Conservation (phyloP, 176 grass and related monocot genomes). For the Neostapfia colusana region DNA sequence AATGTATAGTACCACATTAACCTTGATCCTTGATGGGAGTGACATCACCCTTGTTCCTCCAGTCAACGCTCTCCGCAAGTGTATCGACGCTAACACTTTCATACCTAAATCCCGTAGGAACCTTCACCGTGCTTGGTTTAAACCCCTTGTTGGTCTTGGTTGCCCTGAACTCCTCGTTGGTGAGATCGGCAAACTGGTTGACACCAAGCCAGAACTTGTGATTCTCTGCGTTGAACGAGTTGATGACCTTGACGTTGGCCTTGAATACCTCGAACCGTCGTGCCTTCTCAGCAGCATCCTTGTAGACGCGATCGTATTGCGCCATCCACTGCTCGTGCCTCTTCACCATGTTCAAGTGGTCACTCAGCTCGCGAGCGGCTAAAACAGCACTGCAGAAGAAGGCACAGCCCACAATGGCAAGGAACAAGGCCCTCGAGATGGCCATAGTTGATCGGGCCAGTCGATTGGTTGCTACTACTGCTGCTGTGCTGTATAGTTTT, state of each 20-base stretch:
- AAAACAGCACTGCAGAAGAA: neutral
- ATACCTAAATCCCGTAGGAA: neutral
- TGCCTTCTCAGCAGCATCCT: neutral
- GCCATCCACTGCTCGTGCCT: conserved; percentile 24
- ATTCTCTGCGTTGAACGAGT: neutral
- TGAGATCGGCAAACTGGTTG: conserved; percentile 25
- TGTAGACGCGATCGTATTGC: neutral
- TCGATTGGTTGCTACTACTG: neutral
- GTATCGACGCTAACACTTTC: neutral
- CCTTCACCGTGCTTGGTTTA: neutral
- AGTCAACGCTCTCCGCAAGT: neutral
- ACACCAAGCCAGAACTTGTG: conserved; percentile 5
- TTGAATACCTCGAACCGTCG: conserved; percentile 13
- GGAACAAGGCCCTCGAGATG: neutral
- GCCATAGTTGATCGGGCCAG: neutral
- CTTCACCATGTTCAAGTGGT: neutral
- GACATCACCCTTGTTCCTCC: conserved; percentile 19
- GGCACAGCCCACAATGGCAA: neutral
- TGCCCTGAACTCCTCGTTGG: neutral
- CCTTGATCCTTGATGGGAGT: conserved; percentile 23
- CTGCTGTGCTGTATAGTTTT: neutral
- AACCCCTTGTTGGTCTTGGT: conserved; percentile 28
- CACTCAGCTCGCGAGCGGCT: neutral
- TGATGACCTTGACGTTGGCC: conserved; percentile 24
- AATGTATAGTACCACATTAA: conserved; percentile 8